Conservation (phyloP, 805 yeast genomes). For the Metschnikowia similis region DNA sequence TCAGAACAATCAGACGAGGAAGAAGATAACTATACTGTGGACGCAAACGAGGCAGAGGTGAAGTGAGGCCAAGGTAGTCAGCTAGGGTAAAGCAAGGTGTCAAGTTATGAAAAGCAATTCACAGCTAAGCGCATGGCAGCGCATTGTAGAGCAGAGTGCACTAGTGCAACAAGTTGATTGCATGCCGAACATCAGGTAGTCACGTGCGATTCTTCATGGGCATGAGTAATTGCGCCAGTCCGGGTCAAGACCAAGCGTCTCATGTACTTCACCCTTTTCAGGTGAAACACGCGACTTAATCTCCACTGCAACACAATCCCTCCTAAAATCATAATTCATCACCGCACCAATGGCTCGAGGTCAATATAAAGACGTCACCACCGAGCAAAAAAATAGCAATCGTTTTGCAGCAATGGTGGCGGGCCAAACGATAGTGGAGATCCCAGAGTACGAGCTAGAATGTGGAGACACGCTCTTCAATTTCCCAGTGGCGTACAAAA, state of each 20-base stretch:
- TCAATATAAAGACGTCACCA: constrained; percentile 37
- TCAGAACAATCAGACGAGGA: constrained; percentile 4
- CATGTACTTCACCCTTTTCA: background rate
- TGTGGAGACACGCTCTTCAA: constrained; percentile 69
- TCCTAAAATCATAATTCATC: background rate
- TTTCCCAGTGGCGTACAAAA: constrained; percentile 91
- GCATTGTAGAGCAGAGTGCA: too few species aligned
- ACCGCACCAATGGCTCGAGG: background rate
- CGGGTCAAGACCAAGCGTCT: background rate
- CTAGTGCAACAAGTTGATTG: background rate
- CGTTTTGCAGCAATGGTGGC: constrained; percentile 66
- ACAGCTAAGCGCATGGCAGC: too few species aligned
- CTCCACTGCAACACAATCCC: background rate
- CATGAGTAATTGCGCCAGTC: constrained; percentile 10
- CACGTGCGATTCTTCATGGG: constrained; percentile 12
- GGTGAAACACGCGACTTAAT: background rate
- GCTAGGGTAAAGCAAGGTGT: background rate
- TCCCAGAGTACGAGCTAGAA: constrained; percentile 73
- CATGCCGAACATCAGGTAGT: background rate
- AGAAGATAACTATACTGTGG: background rate
- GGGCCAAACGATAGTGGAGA: constrained; percentile 71
- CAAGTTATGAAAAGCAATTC: too few species aligned
- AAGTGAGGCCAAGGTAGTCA: background rate
- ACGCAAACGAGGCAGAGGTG: background rate
- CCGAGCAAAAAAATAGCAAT: constrained; percentile 50